Percentiles rank a stretch among this genome's conserved stretches.
These are phyloP conservation scores for Diplodia sapinea DNA, from an alignment of 2,329 filamentous ascomycete species.

Conservation along the genomic window DNA sequence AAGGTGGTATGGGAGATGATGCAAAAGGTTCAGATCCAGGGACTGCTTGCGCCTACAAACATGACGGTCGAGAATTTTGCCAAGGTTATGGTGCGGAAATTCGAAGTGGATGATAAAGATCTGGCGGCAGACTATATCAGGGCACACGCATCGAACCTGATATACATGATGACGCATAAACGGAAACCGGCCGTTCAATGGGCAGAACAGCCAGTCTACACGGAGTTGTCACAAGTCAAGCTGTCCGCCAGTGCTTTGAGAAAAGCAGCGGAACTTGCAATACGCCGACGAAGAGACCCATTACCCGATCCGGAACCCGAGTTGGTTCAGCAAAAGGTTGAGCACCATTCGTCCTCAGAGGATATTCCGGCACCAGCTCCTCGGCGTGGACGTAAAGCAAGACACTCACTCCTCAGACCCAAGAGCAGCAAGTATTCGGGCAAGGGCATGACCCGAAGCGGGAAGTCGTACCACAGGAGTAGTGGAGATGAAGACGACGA, in stretches of 20 bases:
- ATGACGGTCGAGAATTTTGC: constrained; percentile 45
- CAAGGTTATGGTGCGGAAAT: constrained; percentile 44
- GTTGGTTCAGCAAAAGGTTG: not conserved
- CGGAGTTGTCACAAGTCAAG: constrained; percentile 39
- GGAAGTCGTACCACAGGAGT: constrained; percentile 31
- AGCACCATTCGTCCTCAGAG: constrained; percentile 29
- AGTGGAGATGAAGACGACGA: constrained; percentile 26
- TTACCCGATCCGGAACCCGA: constrained; percentile 26
- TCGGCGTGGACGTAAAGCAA: constrained; percentile 38
- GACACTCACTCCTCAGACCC: constrained; percentile 45
- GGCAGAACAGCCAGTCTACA: constrained; percentile 43
- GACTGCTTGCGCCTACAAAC: constrained; percentile 39
- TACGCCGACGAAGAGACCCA: constrained; percentile 42
- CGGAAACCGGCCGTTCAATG: constrained; percentile 42
- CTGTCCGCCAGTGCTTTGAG: constrained; percentile 42
- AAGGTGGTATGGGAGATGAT: constrained; percentile 49
- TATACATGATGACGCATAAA: constrained; percentile 48
- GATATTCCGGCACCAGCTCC: constrained; percentile 34
- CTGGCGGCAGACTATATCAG: constrained; percentile 43
- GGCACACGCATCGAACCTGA: constrained; percentile 46
- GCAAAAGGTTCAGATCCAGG: constrained; percentile 46
- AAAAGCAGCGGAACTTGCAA: constrained; percentile 40
- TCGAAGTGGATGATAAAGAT: constrained; percentile 45
- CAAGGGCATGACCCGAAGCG: constrained; percentile 37
- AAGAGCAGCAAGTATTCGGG: constrained; percentile 45